Evolutionary conservation across 208 protist species (phyloP), one percentile per base, ranked within the genome.

Genomic region (Leishmania aethiopica): DNA sequence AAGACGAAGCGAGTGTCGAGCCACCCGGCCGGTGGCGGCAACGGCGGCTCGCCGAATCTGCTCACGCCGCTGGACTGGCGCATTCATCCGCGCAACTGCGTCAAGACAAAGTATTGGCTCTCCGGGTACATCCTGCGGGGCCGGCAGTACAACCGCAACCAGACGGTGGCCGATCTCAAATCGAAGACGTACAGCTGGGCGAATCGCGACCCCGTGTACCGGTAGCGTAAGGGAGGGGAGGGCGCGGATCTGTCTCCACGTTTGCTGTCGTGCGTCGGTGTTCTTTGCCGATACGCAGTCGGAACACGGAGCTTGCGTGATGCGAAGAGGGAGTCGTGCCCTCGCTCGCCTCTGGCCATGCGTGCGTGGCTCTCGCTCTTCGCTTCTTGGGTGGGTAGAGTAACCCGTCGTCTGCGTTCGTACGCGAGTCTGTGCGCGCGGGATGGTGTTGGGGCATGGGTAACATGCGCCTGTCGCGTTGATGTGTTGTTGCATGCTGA

Each of bases 21-120:
- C 73, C 94, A 98, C 85, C 95, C 95, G 47, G 95, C 94, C 17
- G 95, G 95, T 77, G 94, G 94, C 70, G 95, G 95, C 62, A 98
- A 98, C 81, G 95, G 93, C 40, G 92, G 90, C 11, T 95, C 91
- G 22, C 82, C 93, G 11, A 96, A 97, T 87, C 82, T 98, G 70
- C 77, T 98, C 17, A 91, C 96, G n/a, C 94, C 94, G n/a, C 90
- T 98, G 8, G 94, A 98, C 83, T 97, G 95, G 94, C 92, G 94
- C 77, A 89, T 96, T 57, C 93, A 98, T 79, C 95, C 93, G 32
- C 87, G 93, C 19, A 98, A 96, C 83, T 86, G 81, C 37, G 95
- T 96, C n/a, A 96, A 96, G 85, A 92, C 94, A 47, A 98, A 98
- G 89, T 97, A 96, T 79, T 98, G 95, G 95, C 93, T 98, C 17